Evolutionary conservation across 495 filamentous ascomycete genomes (phyloP).

Genomic region (Aspergillus avenaceus): DNA sequence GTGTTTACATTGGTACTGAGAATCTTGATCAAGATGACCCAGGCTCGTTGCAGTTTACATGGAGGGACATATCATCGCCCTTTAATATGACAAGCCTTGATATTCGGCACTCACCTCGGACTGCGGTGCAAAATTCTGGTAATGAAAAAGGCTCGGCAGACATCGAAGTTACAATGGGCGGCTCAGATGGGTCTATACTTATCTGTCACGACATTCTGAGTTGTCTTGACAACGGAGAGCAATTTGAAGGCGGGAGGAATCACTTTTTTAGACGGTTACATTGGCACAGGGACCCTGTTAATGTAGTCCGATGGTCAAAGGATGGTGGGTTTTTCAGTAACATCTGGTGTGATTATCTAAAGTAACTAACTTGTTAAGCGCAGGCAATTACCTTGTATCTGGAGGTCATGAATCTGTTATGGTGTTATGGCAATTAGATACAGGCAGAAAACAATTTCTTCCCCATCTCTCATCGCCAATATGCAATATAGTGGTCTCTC

Average conservation of each 20-base stretch:
- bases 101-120: conserved; percentile 27
- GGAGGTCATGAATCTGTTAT: conserved; percentile 87
- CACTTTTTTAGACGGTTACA: conserved; percentile 55
- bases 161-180: conserved; percentile 72
- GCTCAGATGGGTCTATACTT: conserved; percentile 67
- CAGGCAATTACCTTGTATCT: conserved; percentile 94
- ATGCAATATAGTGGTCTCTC: conserved; percentile 77
- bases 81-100: conserved; percentile 31
- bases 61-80: conserved; percentile 45
- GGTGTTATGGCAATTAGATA: conserved; percentile 94
- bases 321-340: conserved; percentile 75
- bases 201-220: conserved; percentile 69
- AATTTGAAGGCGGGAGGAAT: conserved; percentile 37
- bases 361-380: conserved; percentile 12
- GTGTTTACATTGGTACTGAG: conserved; percentile 32
- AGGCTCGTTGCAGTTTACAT: conserved; percentile 37
- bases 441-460: conserved; percentile 69
- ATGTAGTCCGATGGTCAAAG: conserved; percentile 77
- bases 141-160: conserved; percentile 23
- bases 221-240: conserved; percentile 43
- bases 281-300: conserved; percentile 85
- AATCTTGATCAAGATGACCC: conserved; percentile 5
- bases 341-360: no score
- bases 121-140: conserved; percentile 20
- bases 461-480: conserved; percentile 85